A percentile compares a stretch with the other conserved stretches of the same genome.
Evolutionary conservation across 2,329 filamentous ascomycete genomes (phyloP).

Genomic region (Xylaria sp.): DNA sequence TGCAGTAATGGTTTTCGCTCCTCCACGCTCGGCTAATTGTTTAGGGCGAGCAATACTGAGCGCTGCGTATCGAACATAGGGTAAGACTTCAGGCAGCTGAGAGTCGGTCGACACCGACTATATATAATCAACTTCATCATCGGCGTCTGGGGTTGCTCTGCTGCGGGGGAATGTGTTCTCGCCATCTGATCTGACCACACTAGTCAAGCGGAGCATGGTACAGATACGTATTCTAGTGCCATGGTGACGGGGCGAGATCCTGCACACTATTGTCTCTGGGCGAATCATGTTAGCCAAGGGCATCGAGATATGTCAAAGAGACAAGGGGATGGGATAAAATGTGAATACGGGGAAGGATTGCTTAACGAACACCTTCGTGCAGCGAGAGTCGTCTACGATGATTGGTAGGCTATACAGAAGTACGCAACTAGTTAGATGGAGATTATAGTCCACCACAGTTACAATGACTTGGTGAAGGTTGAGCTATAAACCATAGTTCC

Average conservation of each 20-base stretch:
- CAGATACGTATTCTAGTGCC: conserved; percentile 16
- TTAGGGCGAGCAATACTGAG: not conserved
- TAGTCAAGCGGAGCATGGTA: conserved; percentile 19
- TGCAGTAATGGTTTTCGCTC: not conserved
- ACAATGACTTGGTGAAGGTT: not conserved
- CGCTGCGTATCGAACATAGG: not conserved
- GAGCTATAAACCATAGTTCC: not conserved
- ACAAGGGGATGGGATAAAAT: conserved; percentile 40
- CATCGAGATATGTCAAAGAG: conserved; percentile 1
- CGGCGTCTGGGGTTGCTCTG: not conserved
- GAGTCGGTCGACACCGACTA: not conserved
- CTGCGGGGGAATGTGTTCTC: conserved; percentile 13
- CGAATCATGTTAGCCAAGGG: conserved; percentile 25
- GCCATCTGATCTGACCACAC: conserved; percentile 23
- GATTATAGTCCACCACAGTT: not conserved
- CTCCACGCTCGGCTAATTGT: not conserved
- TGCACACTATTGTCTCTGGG: not conserved
- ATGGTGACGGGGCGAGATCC: conserved; percentile 14
- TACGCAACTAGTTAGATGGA: not conserved
- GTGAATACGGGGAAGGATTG: conserved; percentile 22
- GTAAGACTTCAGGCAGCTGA: not conserved
- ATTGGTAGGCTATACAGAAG: conserved; percentile 1
- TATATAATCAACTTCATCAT: not conserved
- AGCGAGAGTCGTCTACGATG: conserved; percentile 7
- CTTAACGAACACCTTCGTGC: conserved; percentile 9